Evolutionary conservation across 768 basidiomycete genomes (phyloP), one percentile per base, ranked within the genome.

Genomic region (Lactarius quietus): DNA sequence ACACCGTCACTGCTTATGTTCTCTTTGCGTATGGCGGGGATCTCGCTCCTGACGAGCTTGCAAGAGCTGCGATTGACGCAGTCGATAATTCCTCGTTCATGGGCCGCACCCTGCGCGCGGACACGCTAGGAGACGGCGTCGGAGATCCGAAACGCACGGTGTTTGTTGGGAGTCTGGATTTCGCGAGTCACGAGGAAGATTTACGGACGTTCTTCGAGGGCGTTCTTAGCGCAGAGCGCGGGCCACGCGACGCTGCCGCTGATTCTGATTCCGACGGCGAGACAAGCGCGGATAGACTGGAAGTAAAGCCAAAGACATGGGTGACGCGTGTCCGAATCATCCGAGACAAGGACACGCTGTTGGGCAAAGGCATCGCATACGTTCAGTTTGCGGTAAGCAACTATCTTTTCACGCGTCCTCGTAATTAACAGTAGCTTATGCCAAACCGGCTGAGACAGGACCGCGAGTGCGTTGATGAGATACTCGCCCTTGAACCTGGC

Each of bases 361-460:
- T 98, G 17, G 96, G 95, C 15, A 97, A 96, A 77, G 95, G 95
- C 6, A 95, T 98, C 74, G 93, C 90, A 12, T 97, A 98, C 72
- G 87, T 98, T 23, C 88, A 93, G 70, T 92, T 98, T 68, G 74
- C 79, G 62, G 96, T 96, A 74, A 66, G 89, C 80, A 28, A n/a
- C 0, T 38, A 23, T 33, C 63, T 38, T 56, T 29, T 10, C 63
- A 18, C 48, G 26, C 8, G n/a, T 14, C 28, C 39, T 48, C 20
- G 28, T 36, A 26, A 35, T 48, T 20, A 3, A 55, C 31, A 54
- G 58, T 20, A 10, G 20, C 57, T 33, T 61, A 33, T 12, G 15
- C 23, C 1, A 26, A 48, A 55, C 3, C 56, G 31, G 56, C 26
- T 54, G 43, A 20, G 20, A 53, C 4, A 98, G 95, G 93, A 97